Evolutionary conservation across 2,329 filamentous ascomycete species (phyloP).

Genomic region (Sporothrix protearum): DNA sequence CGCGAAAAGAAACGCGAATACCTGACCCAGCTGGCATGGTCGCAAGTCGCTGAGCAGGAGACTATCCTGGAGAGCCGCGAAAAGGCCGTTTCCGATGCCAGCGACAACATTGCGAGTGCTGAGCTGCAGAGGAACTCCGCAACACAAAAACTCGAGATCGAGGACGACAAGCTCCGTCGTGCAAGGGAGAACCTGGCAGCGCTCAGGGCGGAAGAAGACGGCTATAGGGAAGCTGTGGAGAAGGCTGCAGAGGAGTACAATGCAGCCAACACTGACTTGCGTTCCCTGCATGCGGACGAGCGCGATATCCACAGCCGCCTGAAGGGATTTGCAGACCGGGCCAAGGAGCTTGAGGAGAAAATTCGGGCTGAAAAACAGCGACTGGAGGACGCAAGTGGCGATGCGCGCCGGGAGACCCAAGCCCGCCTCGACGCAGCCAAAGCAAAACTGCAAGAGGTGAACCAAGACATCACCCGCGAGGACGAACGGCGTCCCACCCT

Average conservation of each 20-base stretch:
- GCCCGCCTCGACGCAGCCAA: slow-evolving; percentile 55
- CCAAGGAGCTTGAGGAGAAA: slow-evolving; percentile 44
- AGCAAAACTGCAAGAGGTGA: slow-evolving; percentile 45
- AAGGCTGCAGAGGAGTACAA: slow-evolving; percentile 53
- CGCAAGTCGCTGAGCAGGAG: slow-evolving; percentile 77
- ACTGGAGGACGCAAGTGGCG: slow-evolving; percentile 64
- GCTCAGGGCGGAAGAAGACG: slow-evolving; percentile 46
- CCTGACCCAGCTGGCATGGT: slow-evolving; percentile 74
- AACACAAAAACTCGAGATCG: slow-evolving; percentile 48
- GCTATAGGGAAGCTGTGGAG: slow-evolving; percentile 45
- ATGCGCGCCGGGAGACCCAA: slow-evolving; percentile 58
- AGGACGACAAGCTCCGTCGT: slow-evolving; percentile 45
- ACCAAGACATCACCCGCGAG: slow-evolving; percentile 34
- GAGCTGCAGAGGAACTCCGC: slow-evolving; percentile 40
- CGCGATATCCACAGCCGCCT: slow-evolving; percentile 60
- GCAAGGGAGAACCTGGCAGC: slow-evolving; percentile 41
- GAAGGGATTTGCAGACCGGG: slow-evolving; percentile 48
- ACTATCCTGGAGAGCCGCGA: slow-evolving; percentile 41
- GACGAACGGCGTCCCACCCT: slow-evolving; percentile 35
- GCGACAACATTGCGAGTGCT: slow-evolving; percentile 45
- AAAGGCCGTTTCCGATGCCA: slow-evolving; percentile 37
- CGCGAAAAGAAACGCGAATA: slow-evolving; percentile 58
- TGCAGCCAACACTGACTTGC: slow-evolving; percentile 29
- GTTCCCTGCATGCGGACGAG: slow-evolving; percentile 56
- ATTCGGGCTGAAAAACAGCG: slow-evolving; percentile 57